Conservation (phyloP, 768 basidiomycete species). For the Auricularia cornea region DNA sequence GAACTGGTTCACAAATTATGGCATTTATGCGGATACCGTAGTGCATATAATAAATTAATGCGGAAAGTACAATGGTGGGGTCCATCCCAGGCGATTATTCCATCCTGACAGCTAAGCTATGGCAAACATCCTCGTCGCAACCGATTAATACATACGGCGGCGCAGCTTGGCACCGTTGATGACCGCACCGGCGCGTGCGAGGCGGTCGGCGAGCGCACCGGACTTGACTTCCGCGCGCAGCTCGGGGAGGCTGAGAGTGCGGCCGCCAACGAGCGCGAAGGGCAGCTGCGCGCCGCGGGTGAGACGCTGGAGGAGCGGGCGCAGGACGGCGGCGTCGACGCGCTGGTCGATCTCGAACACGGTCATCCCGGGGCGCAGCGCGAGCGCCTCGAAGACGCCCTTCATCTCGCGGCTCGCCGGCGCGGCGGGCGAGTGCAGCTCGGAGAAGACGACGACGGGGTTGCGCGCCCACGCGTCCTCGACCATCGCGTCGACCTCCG, state of each 20-base stretch:
- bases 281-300: conserved; percentile 50
- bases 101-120: too few relatives aligned
- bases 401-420: conserved; percentile 61
- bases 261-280: conserved; percentile 63
- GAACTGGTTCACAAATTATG: too few relatives aligned
- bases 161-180: conserved; percentile 36
- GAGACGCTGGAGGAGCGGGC: conserved; percentile 53
- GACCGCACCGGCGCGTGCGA: conserved; percentile 50
- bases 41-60: too few relatives aligned
- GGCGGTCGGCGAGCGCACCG: conserved; percentile 43
- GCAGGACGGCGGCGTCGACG: conserved; percentile 57
- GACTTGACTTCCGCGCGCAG: conserved; percentile 42
- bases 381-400: conserved; percentile 41
- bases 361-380: conserved; percentile 53
- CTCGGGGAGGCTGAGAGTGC: conserved; percentile 39
- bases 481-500: conserved; percentile 50
- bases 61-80: too few relatives aligned
- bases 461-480: conserved; percentile 62
- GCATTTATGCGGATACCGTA: too few relatives aligned
- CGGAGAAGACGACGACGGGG: conserved; percentile 68
- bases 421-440: conserved; percentile 37
- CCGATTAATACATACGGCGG: too few relatives aligned
- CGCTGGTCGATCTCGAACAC: conserved; percentile 67
- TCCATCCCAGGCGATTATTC: too few relatives aligned
- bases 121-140: too few relatives aligned